Conservation (phyloP, 192 early-diverging fungal genomes). For the Nowakowskiella sp. region DNA sequence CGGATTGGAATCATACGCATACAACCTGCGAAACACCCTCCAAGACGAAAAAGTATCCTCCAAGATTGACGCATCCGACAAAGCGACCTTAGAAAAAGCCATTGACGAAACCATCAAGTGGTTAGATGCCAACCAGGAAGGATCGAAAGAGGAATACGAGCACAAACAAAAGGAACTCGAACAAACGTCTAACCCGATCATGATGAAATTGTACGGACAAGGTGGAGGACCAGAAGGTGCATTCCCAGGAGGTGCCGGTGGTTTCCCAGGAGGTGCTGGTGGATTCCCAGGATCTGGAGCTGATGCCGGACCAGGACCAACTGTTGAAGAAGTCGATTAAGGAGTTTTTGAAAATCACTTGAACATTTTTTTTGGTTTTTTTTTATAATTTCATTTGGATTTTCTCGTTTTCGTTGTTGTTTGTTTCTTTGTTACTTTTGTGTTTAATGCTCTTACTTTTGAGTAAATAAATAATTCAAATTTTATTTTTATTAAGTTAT, state of each 20-base stretch:
- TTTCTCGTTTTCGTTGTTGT: too few species aligned
- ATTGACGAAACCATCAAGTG: slow-evolving; percentile 90
- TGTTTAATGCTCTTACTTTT: too few species aligned
- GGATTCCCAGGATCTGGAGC: slow-evolving; percentile 62
- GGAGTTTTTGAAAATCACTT: too few species aligned
- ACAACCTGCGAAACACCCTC: slow-evolving; percentile 93
- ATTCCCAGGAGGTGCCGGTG: slow-evolving; percentile 50
- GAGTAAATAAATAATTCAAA: too few species aligned
- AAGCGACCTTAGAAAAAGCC: slow-evolving; percentile 74
- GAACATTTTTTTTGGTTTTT: too few species aligned
- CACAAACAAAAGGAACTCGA: slow-evolving; percentile 90
- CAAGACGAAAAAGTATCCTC: slow-evolving; percentile 70
- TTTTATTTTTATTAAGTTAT: too few species aligned
- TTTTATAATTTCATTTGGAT: too few species aligned
- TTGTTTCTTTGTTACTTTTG: too few species aligned
- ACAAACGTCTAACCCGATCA: slow-evolving; percentile 92
- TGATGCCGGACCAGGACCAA: slow-evolving; percentile 41
- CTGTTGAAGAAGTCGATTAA: slow-evolving; percentile 58
- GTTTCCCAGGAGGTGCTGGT: slow-evolving; percentile 61
- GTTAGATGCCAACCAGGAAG: slow-evolving; percentile 91
- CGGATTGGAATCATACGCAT: slow-evolving; percentile 93
- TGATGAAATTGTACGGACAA: slow-evolving; percentile 86
- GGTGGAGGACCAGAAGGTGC: slow-evolving; percentile 62
- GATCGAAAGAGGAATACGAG: slow-evolving; percentile 97
- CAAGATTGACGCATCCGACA: slow-evolving; percentile 80